A percentile compares a stretch with the other conserved stretches of the same genome.
These are phyloP conservation scores for Suillus discolor DNA, from an alignment of 768 basidiomycete genomes.

Conservation along the genomic window DNA sequence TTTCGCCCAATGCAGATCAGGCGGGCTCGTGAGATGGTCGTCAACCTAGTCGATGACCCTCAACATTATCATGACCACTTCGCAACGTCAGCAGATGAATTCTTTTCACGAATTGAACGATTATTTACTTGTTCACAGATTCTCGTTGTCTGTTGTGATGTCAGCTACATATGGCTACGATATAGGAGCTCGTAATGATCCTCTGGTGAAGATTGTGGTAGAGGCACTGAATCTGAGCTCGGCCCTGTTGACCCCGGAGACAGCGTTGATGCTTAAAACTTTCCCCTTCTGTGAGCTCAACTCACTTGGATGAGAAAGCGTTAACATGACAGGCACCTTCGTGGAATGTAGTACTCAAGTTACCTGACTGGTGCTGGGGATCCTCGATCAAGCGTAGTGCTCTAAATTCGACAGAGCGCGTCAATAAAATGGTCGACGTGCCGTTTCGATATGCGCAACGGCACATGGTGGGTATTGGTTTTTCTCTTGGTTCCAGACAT, in stretches of 20 bases:
- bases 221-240: not conserved
- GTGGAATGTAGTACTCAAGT: conserved; percentile 6
- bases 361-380: conserved; percentile 18
- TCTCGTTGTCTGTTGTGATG: conserved; percentile 10
- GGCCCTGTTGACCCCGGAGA: conserved; percentile 2
- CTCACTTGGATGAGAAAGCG: not conserved
- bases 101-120: not conserved
- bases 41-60: conserved; percentile 29
- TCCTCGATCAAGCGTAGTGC: conserved; percentile 11
- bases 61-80: conserved; percentile 30
- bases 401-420: not conserved
- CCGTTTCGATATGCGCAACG: conserved; percentile 9
- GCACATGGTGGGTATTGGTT: conserved; percentile 4
- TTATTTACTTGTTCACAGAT: conserved; percentile 4
- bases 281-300: conserved; percentile 11
- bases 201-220: not conserved
- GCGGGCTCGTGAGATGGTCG: conserved; percentile 26
- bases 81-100: not conserved
- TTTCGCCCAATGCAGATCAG: conserved; percentile 29
- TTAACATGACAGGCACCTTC: not conserved
- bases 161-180: conserved; percentile 9
- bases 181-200: conserved; percentile 1
- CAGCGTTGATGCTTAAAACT: not conserved
- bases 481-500: not conserved
- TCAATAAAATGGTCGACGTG: conserved; percentile 5